Evolutionary conservation across 2,329 filamentous ascomycete species (phyloP), one percentile per base, ranked within the genome.

Genomic region (Stagonosporopsis chrysanthemi): DNA sequence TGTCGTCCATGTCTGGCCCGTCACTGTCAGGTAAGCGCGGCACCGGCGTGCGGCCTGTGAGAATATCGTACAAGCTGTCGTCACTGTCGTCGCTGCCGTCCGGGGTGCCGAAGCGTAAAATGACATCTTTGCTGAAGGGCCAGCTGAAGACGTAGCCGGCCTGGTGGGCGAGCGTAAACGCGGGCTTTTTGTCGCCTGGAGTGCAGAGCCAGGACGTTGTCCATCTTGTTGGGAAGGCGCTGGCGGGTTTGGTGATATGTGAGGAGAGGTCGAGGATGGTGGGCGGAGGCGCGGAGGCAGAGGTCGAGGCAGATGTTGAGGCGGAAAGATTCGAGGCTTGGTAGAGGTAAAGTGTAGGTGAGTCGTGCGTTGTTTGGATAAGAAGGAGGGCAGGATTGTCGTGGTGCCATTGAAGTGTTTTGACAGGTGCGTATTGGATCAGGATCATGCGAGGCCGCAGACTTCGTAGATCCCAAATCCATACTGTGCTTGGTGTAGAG

Each of bases 41-140:
- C 36, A 78, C 63, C 1, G 78, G 76, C 42, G 75, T 81, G n/a
- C 77, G 66, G 0, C 81, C 81, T 1, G 79, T 80, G 12, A 83
- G 65, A 6, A 82, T 78, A 23, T 82, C 79, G 46, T 79, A 79
- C 23, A 83, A 61, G 39, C 78, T 81, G 60, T 83, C 81, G 26
- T 82, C 79, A 49, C 75, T 78, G 5, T 72, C 73, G 6, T 78
- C 75, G 28, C 70, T 75, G 22, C 49, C 59, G 11, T 76, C 69
- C 4, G 66, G 63, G 0, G 51, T 64, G 8, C 71, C 68, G 53
- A 75, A 74, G 3, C 65, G 61, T 5, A 75, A 58, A 23, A 77
- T 71, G 31, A 66, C 55, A 39, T 77, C 71, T 56, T 70, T 72
- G 15, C 79, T 80, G 15, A 78, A 71, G 0, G 80, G 80, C 68